Conservation (phyloP, 2,329 filamentous ascomycete species). For the Tympanopsis confertula region DNA sequence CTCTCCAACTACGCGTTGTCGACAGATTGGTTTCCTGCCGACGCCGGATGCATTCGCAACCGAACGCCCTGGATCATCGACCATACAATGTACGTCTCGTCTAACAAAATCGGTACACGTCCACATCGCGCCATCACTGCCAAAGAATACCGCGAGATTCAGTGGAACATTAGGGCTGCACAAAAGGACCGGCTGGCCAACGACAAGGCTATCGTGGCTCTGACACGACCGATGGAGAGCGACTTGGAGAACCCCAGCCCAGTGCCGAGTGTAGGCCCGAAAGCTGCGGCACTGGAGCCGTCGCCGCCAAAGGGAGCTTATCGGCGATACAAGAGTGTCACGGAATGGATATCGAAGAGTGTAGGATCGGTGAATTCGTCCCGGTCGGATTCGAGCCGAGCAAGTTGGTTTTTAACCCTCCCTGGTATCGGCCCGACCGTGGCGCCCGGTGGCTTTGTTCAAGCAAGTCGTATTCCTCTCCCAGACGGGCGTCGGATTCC, state of each 20-base stretch:
- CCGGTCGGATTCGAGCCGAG: neutral
- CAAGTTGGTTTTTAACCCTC: neutral
- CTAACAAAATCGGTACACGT: slow-evolving; percentile 21
- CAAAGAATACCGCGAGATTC: slow-evolving; percentile 26
- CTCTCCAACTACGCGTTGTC: slow-evolving; percentile 23
- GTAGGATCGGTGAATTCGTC: neutral
- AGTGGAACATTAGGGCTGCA: slow-evolving; percentile 19
- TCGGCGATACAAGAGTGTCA: neutral
- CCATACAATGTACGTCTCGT: slow-evolving; percentile 27
- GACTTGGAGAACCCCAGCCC: neutral
- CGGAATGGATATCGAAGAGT: neutral
- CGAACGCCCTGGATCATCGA: slow-evolving; percentile 29
- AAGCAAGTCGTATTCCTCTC: slow-evolving; percentile 11
- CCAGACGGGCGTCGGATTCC: slow-evolving; percentile 24
- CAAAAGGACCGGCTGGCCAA: slow-evolving; percentile 18
- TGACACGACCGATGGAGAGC: too few species aligned
- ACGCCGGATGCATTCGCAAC: slow-evolving; percentile 21
- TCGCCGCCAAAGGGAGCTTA: too few species aligned
- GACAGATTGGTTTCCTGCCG: slow-evolving; percentile 10
- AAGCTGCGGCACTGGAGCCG: too few species aligned
- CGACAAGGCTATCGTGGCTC: slow-evolving; percentile 19
- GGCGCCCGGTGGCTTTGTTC: slow-evolving; percentile 1
- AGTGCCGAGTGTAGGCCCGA: too few species aligned
- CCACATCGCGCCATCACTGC: slow-evolving; percentile 22
- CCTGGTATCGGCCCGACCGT: neutral